A percentile compares a stretch with the other conserved stretches of the same genome.
These are phyloP conservation scores for Achaetomiella virescens DNA, from an alignment of 495 filamentous ascomycete species.

Conservation along the genomic window DNA sequence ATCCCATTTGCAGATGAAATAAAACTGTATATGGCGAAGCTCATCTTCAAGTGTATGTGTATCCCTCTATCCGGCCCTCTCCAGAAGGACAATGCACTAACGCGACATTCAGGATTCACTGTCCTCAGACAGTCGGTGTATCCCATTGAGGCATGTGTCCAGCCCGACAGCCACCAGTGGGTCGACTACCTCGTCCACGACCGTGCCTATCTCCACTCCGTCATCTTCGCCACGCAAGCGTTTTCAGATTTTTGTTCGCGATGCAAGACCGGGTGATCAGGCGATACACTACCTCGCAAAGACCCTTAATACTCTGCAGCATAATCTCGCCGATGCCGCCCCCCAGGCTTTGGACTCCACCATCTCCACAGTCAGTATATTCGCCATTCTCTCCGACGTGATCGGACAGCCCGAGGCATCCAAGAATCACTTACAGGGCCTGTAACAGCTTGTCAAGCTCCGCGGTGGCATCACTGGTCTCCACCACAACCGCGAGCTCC, in stretches of 20 bases:
- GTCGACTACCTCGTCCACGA: constrained; percentile 15
- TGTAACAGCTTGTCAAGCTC: constrained; percentile 31
- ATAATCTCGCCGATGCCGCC: constrained; percentile 4
- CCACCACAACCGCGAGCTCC: constrained; percentile 11
- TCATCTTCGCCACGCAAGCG: constrained; percentile 9
- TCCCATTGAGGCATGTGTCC: constrained; percentile 13
- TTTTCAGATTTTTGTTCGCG: constrained; percentile 12
- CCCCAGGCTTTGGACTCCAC: constrained; percentile 23
- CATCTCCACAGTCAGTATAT: constrained; percentile 26
- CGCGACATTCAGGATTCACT: constrained; percentile 10
- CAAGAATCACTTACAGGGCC: constrained; percentile 31
- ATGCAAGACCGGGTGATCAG: background rate
- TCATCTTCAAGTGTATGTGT: background rate
- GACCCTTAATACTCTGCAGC: constrained; percentile 6
- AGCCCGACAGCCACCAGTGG: constrained; percentile 6
- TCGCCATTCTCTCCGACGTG: constrained; percentile 28
- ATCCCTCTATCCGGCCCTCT: background rate
- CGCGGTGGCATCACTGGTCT: constrained; percentile 27
- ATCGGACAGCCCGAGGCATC: constrained; percentile 22
- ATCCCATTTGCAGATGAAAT: background rate
- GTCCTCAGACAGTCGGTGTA: constrained; percentile 9
- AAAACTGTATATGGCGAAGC: background rate
- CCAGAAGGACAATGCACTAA: no score
- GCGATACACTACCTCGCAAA: constrained; percentile 7
- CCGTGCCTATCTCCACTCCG: constrained; percentile 14